Evolutionary conservation across 2,329 filamentous ascomycete genomes (phyloP).

Genomic region (Volutella citrinella): DNA sequence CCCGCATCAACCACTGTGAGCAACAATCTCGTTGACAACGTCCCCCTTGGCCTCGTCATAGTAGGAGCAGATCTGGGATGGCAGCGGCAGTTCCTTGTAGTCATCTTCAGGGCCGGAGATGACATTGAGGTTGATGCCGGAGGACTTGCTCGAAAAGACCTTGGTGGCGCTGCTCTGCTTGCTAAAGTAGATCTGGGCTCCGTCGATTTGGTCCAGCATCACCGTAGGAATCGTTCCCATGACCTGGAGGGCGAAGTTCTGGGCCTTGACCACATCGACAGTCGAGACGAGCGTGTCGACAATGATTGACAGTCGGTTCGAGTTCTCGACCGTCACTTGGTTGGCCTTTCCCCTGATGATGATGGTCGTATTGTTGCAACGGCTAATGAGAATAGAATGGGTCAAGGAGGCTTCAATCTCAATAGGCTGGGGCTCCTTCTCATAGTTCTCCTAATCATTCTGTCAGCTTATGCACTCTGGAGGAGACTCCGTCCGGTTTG

Average conservation of each 20-base stretch:
- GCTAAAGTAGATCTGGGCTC: slow-evolving; percentile 82
- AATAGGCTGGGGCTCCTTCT: slow-evolving; percentile 69
- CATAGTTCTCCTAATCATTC: slow-evolving; percentile 74
- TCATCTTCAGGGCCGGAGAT: slow-evolving; percentile 70
- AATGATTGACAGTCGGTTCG: slow-evolving; percentile 75
- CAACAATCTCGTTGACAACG: slow-evolving; percentile 89
- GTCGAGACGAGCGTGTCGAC: slow-evolving; percentile 87
- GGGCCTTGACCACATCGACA: slow-evolving; percentile 91
- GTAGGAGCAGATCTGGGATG: slow-evolving; percentile 84
- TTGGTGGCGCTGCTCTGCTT: slow-evolving; percentile 75
- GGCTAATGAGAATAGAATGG: slow-evolving; percentile 88
- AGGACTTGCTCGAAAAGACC: slow-evolving; percentile 86
- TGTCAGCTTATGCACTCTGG: slow-evolving; percentile 7
- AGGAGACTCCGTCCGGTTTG: too few relatives aligned
- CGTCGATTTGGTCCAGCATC: slow-evolving; percentile 89
- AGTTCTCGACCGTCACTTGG: slow-evolving; percentile 94
- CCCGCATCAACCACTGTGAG: slow-evolving; percentile 84
- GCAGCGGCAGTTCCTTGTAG: slow-evolving; percentile 81
- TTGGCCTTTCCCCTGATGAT: slow-evolving; percentile 92
- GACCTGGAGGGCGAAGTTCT: slow-evolving; percentile 93
- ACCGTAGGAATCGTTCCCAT: slow-evolving; percentile 82
- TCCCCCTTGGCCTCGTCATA: slow-evolving; percentile 67
- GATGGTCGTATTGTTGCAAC: slow-evolving; percentile 87
- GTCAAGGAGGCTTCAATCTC: slow-evolving; percentile 78
- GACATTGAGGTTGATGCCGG: slow-evolving; percentile 83